Base-by-base conservation (phyloP, 495 filamentous ascomycete genomes). In the Lasiosphaeriaceae sp. region DNA sequence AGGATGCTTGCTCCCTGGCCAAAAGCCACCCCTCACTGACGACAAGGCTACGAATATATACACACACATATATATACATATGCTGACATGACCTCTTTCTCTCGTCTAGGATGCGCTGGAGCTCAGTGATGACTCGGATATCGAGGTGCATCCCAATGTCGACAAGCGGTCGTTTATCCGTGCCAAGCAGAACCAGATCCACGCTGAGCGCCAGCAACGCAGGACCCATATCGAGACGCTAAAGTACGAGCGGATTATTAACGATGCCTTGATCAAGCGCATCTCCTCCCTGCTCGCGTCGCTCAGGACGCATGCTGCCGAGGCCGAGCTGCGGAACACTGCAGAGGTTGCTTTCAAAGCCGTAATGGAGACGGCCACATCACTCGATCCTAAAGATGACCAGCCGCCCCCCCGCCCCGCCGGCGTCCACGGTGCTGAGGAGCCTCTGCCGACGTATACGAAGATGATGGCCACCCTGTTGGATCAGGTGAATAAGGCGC, bases 101-200 rank as follows among this genome's bases (percentile, higher is more conserved):
- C 43, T 23, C 56, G 44, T 35, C 17, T 26, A 87, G 90, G 92
- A 96, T 68, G 83, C 86, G 45, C 80, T 98, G 64, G 94, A 98
- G 83, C 85, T 98, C 64, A 95, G 90, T 60, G 94, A 98, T 72
- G 94, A 98, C 72, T 96, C 91, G 44, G 94, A 98, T 70, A 89
- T 98, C 66, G 94, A 98, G 74, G 93, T 97, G 24, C 94, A 98
- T 71, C 94, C 95, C 55, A 98, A 98, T 75, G 94, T 98, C 71
- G 94, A 98, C 76, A 98, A 98, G 67, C 86, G 87, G 2, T 97
- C 94, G 53, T 98, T 98, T 75, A 98, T 98, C 70, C 90, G 94
- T 52, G 94, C 94, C 54, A 98, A 97, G 77, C 94, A 97, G 74
- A 86, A 88, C 66, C 91, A 97, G 71, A 98, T 98, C 67, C 94